Evolutionary conservation across 257 asterid species (phyloP), one percentile per base, ranked within the genome.

Genomic region (Striga asiatica): DNA sequence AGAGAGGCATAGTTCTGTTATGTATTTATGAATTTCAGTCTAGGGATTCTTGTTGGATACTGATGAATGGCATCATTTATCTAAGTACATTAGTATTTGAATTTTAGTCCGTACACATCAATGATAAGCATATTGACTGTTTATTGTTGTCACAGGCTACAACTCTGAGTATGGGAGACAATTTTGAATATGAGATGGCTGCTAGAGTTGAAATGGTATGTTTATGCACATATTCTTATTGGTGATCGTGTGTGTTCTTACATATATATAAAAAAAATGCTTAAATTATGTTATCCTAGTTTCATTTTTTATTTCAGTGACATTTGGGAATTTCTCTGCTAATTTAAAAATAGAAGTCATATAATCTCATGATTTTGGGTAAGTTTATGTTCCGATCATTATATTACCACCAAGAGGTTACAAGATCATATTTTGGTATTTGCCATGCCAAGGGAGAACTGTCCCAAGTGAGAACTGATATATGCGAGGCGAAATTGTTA

Each of bases 81-180:
- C 31, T 21, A 10, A 35, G 31, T 43, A 25, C 25, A 6, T 28
- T 45, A 27, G 55, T 61, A 23, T n/a, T n/a, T n/a, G n/a, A n/a
- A n/a, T n/a, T n/a, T n/a, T n/a, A n/a, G n/a, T n/a, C n/a, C n/a
- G n/a, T n/a, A n/a, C n/a, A n/a, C n/a, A n/a, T n/a, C n/a, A n/a
- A n/a, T 68, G 55, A 28, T 42, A 39, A 25, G 21, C 23, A 29
- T 39, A 29, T 38, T 59, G 46, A 51, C 39, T 71, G 19, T 73
- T 71, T 45, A 35, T 63, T 71, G 47, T 53, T 66, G 42, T 23
- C 61, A 37, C 77, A 91, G 98, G 89, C 14, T 54, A 76, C 85
- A 50, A 64, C 78, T 67, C 47, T 91, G 87, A 84, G 95, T 74
- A 87, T 91, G 95, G 98, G 98, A 52, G 86, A 91, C 78, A 78